Conservation (phyloP, 345 rosid genomes). For the Trapa bicornis region DNA sequence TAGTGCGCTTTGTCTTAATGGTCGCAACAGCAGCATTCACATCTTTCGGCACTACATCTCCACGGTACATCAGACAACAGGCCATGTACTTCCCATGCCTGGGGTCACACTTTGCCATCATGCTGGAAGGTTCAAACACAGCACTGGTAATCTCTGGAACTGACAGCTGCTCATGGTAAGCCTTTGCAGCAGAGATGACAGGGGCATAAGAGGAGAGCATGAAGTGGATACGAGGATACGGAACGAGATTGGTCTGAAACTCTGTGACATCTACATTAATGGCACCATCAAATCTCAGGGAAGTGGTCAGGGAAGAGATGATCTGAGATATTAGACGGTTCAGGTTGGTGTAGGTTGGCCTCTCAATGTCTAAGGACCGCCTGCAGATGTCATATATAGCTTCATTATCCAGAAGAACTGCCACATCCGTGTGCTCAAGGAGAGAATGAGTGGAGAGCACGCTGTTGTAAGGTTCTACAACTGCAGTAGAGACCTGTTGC, state of each 20-base stretch:
- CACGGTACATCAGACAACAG: conserved; percentile 74
- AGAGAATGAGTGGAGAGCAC: conserved; percentile 77
- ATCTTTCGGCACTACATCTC: conserved; percentile 74
- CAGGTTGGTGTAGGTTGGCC: conserved; percentile 64
- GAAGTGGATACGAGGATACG: conserved; percentile 77
- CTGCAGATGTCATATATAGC: conserved; percentile 78
- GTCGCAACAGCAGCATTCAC: conserved; percentile 68
- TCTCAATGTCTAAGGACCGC: conserved; percentile 63
- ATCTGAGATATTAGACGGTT: conserved; percentile 69
- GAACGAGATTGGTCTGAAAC: conserved; percentile 75
- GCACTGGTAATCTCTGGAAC: conserved; percentile 68
- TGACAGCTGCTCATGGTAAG: conserved; percentile 68
- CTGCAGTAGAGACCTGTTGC: conserved; percentile 71
- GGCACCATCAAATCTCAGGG: conserved; percentile 78
- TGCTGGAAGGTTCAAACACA: conserved; percentile 67
- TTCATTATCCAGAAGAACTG: conserved; percentile 69
- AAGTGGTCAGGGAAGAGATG: conserved; percentile 66
- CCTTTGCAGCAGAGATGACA: conserved; percentile 66
- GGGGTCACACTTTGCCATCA: conserved; percentile 87
- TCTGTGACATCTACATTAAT: conserved; percentile 69
- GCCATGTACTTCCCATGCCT: conserved; percentile 86
- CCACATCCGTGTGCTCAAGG: conserved; percentile 73
- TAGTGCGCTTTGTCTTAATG: conserved; percentile 65
- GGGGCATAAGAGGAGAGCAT: conserved; percentile 85
- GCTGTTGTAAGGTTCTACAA: conserved; percentile 77